Base-by-base conservation (phyloP, 305 asterid genomes). In the Fraxinus albicans region DNA sequence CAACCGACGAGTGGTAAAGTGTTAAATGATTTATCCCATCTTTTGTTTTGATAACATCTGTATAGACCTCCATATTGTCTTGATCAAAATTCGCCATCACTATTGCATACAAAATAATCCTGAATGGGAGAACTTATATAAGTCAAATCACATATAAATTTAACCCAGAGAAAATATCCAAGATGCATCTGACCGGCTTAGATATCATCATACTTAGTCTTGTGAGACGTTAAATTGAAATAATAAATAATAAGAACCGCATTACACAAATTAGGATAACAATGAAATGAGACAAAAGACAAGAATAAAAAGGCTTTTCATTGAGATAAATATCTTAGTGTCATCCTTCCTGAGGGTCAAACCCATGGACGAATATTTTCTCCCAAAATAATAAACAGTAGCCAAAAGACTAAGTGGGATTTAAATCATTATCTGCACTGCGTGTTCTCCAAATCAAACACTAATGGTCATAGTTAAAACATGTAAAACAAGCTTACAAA, bases 51-150 rank as follows among this genome's bases (percentile, higher is more conserved):
- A 95, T 89, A 81, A 90, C 90, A 82, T 91, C 90, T 86, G 86
- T 87, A 80, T 92, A 86, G 3, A 13, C 83, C 81, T 86, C 91
- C 80, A 75, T 69, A 63, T 79, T 87, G 76, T 90, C 96, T 85
- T 96, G 98, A 85, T 93, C 98, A 90, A 88, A 87, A 88, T 91
- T 91, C 13, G 92, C 97, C 93, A 91, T 84, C 70, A 89, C 92
- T 84, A 93, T 92, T 58, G 98, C 94, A 86, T 93, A 92, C 82
- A 94, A 87, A 83, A 96, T 91, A 80, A 91, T 89, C 97, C 99
- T 96, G 90, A 81, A 89, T 76, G 78, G 38, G 29, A 29, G 36
- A 86, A 79, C 10, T 1, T 29, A 33, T 27, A 33, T 70, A 58
- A 35, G 77, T 84, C 79, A 29, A 89, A 42, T 58, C 79, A 77